Percentiles rank a stretch among this genome's conserved stretches.
Conservation (phyloP, 371 early-diverging fungal species). For the Fennellomyces sp. region DNA sequence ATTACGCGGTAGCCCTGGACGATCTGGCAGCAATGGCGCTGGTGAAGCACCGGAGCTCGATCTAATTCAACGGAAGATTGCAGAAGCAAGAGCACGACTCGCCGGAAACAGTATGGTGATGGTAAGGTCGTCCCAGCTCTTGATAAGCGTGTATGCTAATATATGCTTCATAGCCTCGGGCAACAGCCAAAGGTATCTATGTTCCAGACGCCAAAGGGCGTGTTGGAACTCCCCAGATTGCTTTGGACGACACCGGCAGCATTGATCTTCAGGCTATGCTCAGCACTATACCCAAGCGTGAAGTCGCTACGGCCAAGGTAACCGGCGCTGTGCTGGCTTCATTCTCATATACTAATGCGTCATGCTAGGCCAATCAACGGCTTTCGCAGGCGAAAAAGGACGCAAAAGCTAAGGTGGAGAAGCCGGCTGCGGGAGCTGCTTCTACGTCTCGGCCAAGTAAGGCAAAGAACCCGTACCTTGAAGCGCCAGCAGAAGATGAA, state of each 20-base stretch:
- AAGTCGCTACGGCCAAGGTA: slow-evolving; percentile 55
- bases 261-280: slow-evolving; percentile 55
- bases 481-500: slow-evolving; percentile 71
- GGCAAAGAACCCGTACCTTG: slow-evolving; percentile 87
- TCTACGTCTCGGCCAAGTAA: no score
- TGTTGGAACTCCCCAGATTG: slow-evolving; percentile 1
- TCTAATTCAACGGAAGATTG: slow-evolving; percentile 49
- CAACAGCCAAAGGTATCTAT: slow-evolving; percentile 13
- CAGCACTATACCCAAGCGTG: slow-evolving; percentile 57
- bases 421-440: slow-evolving; percentile 33
- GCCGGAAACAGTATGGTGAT: slow-evolving; percentile 13
- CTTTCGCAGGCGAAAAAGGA: slow-evolving; percentile 49
- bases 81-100: slow-evolving; percentile 49
- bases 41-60: slow-evolving; percentile 17
- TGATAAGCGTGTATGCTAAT: not conserved
- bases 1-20: no score
- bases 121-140: slow-evolving; percentile 10
- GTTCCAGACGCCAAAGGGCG: slow-evolving; percentile 2
- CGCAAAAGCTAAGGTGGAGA: slow-evolving; percentile 31
- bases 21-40: not conserved
- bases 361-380: slow-evolving; percentile 47
- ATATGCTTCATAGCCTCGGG: slow-evolving; percentile 5
- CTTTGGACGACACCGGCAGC: slow-evolving; percentile 26
- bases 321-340: not conserved
- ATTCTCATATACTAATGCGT: not conserved